These are phyloP conservation scores for Ceratobasidium sp. DNA, from an alignment of 1,284 basidiomycete genomes.

Conservation along the genomic window DNA sequence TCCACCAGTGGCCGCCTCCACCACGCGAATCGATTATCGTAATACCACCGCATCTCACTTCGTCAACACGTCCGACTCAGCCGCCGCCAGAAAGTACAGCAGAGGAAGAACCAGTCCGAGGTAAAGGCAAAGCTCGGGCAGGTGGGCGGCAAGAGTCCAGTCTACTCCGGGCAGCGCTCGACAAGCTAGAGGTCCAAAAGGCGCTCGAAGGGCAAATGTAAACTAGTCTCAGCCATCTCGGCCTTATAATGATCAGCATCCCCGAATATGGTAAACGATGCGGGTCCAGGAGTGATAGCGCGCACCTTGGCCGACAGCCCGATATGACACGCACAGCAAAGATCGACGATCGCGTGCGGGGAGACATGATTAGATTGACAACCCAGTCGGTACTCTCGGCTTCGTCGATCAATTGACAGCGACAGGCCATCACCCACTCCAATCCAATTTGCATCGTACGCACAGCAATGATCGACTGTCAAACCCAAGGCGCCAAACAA, in stretches of 20 bases:
- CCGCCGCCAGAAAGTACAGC: background rate
- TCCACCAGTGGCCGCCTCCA: slow-evolving; percentile 77
- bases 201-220: slow-evolving; percentile 64
- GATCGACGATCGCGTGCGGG: too few relatives aligned
- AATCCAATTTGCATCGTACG: background rate
- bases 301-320: background rate
- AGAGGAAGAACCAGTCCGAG: background rate
- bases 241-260: background rate
- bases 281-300: background rate
- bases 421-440: too few relatives aligned
- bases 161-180: slow-evolving; percentile 74
- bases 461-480: slow-evolving; percentile 14
- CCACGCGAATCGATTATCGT: slow-evolving; percentile 60
- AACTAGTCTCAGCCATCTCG: too few relatives aligned
- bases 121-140: slow-evolving; percentile 46
- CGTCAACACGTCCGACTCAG: slow-evolving; percentile 39
- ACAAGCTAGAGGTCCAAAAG: slow-evolving; percentile 73
- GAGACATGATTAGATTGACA: too few relatives aligned
- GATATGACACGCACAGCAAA: background rate
- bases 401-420: background rate
- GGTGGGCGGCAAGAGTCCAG: slow-evolving; percentile 57
- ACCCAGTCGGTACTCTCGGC: background rate
- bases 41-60: slow-evolving; percentile 63
- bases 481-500: background rate
- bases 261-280: background rate